Evolutionary conservation across 2,329 filamentous ascomycete genomes (phyloP), one percentile per base, ranked within the genome.

Genomic region (Pezicula rhizophila): DNA sequence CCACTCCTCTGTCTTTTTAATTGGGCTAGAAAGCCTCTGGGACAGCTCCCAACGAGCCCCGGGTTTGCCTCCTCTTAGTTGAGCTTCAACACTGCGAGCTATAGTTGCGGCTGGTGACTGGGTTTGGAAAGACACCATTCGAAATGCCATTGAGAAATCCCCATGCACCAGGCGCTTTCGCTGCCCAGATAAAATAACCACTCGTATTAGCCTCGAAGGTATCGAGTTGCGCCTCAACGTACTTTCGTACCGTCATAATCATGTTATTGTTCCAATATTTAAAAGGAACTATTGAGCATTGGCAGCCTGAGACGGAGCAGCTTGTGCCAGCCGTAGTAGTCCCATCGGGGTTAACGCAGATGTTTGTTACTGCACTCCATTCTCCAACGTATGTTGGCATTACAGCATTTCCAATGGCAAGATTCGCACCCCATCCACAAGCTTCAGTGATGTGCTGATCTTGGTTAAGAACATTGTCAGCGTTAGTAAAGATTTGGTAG

Each of bases 151-250:
- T 64, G 31, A 63, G 53, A 54, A 70, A 62, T 1, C 64, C 64
- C 70, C 69, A 72, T 4, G 60, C 65, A 1, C 57, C 58, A 34
- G 65, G 64, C 2, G 62, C 68, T 33, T 68, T 67, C 42, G 65
- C 68, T 31, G 57, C 59, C 70, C 69, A 73, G 33, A 70, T 54
- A 52, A 71, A 71, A 57, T 67, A 72, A 0, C 69, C 69, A 14
- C 57, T 57, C 2, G 60, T 54, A 14, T 57, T 60, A 7, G 57
- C 44, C 53, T 72, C 67, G 52, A 68, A 72, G 4, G 64, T 61
- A 46, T 71, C 62, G 28, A 73, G 49, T 50, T 72, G 62, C 14
- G 68, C 69, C 57, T 73, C 70, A 12, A 70, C 57, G 52, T 62
- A 71, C 42, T 57, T 58, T 28, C 68, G 54, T 12, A 66, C 65